Conservation (phyloP, 2,329 filamentous ascomycete species). For the Pseudohalonectria lignicola region DNA sequence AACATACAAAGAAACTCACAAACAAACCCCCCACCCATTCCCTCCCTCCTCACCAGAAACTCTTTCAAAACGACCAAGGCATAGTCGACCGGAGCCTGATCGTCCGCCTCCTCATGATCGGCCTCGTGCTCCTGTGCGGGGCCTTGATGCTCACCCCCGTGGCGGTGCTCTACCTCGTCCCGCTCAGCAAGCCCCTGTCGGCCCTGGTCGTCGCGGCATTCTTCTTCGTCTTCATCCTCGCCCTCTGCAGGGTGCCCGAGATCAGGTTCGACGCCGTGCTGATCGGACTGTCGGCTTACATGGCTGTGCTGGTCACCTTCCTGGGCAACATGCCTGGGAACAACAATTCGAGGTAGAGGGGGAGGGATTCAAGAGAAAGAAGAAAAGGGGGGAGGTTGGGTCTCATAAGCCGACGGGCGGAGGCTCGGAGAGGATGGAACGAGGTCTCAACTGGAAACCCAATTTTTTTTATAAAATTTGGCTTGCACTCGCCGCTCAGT, state of each 20-base stretch:
- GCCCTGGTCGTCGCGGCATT: constrained; percentile 2
- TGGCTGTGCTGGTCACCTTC: constrained; percentile 6
- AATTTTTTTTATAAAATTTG: no score
- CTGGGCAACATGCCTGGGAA: constrained; percentile 1
- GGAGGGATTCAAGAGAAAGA: no score
- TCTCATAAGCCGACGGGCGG: no score
- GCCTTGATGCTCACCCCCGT: not conserved
- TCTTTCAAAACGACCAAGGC: not conserved
- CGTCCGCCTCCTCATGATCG: not conserved
- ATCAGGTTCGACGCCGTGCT: constrained; percentile 4
- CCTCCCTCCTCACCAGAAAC: no score
- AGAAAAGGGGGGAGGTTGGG: no score
- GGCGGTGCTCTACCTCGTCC: not conserved
- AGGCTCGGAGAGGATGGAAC: no score
- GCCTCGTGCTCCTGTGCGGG: not conserved
- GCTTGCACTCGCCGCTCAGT: no score
- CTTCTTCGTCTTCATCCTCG: not conserved
- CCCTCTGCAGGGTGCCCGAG: not conserved
- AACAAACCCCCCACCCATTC: no score
- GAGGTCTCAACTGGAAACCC: no score
- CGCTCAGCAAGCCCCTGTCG: constrained; percentile 1
- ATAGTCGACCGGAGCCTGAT: not conserved
- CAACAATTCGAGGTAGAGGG: not conserved
- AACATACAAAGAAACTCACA: no score
- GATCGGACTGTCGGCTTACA: constrained; percentile 4